Percentiles rank a stretch among this genome's conserved stretches.
Conservation (phyloP, 805 yeast species). For the Myxozyma mucilagina region DNA sequence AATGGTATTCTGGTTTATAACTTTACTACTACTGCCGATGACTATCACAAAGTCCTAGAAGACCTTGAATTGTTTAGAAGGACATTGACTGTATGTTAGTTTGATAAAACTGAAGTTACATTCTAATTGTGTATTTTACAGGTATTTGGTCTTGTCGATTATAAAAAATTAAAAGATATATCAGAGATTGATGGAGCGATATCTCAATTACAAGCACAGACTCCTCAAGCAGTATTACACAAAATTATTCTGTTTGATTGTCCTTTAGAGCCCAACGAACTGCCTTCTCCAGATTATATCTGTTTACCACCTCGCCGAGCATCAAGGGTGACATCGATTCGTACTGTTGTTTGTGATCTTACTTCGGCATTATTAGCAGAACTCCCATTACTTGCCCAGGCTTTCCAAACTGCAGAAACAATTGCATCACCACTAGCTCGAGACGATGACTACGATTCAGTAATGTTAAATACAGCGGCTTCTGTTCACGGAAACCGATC, state of each 20-base stretch:
- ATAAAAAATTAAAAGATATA: conserved; percentile 33
- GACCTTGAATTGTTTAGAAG: conserved; percentile 91
- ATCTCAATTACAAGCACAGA: conserved; percentile 46
- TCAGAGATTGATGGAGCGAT: conserved; percentile 39
- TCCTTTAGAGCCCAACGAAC: conserved; percentile 31
- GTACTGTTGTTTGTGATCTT: conserved; percentile 62
- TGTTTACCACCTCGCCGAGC: conserved; percentile 35
- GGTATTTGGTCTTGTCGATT: conserved; percentile 49
- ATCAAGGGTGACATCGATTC: conserved; percentile 45
- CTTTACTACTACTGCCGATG: conserved; percentile 50
- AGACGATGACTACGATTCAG: conserved; percentile 31
- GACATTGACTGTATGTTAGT: conserved; percentile 53
- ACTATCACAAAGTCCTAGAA: conserved; percentile 65
- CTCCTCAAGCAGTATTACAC: conserved; percentile 58
- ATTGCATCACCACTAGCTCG: conserved; percentile 34
- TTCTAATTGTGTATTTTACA: not conserved
- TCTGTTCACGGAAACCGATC: conserved; percentile 1
- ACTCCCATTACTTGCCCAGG: conserved; percentile 58
- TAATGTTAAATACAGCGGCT: conserved; percentile 9
- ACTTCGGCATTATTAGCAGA: conserved; percentile 62
- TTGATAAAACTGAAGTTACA: not conserved
- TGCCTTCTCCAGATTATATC: conserved; percentile 24
- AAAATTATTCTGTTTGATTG: conserved; percentile 56
- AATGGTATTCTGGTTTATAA: conserved; percentile 69
- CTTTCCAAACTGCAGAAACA: conserved; percentile 29